Percentiles rank a stretch among this genome's conserved stretches.
Conservation (phyloP, 495 filamentous ascomycete species). For the Podospora anserina region DNA sequence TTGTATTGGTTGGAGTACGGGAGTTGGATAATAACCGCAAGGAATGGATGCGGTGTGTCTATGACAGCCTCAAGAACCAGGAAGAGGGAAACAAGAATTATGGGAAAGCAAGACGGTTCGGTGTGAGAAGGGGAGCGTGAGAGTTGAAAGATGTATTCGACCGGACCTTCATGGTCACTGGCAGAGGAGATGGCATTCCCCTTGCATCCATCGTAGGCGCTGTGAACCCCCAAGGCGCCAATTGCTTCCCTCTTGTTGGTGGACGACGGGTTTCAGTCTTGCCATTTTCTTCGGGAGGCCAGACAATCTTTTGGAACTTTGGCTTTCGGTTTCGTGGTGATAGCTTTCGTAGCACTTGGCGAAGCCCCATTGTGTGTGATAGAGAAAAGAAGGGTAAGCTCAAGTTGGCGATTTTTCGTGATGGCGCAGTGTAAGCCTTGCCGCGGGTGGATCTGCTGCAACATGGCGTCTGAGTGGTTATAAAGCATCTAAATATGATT, state of each 20-base stretch:
- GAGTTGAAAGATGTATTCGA: constrained; percentile 19
- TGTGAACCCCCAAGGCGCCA: background rate
- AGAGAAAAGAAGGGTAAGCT: background rate
- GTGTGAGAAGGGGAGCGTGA: constrained; percentile 13
- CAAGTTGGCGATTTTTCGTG: background rate
- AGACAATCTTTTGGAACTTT: constrained; percentile 9
- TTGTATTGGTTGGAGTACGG: too few relatives aligned
- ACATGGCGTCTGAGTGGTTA: background rate
- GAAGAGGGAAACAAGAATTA: background rate
- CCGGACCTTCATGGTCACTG: background rate
- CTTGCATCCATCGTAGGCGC: constrained; percentile 1
- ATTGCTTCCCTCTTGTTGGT: constrained; percentile 19
- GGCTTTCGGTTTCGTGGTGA: constrained; percentile 7
- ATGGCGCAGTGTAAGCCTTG: background rate
- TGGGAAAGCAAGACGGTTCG: background rate
- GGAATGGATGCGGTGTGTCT: too few relatives aligned
- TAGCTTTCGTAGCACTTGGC: constrained; percentile 3
- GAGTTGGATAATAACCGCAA: too few relatives aligned
- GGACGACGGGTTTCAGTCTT: constrained; percentile 4
- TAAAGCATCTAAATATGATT: background rate
- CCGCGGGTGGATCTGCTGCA: background rate
- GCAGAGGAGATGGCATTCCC: background rate
- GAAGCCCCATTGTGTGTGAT: constrained; percentile 12
- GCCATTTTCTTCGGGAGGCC: constrained; percentile 9
- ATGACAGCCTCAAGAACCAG: background rate